Conservation (phyloP, 768 basidiomycete species). For the Wakefieldia striispora region DNA sequence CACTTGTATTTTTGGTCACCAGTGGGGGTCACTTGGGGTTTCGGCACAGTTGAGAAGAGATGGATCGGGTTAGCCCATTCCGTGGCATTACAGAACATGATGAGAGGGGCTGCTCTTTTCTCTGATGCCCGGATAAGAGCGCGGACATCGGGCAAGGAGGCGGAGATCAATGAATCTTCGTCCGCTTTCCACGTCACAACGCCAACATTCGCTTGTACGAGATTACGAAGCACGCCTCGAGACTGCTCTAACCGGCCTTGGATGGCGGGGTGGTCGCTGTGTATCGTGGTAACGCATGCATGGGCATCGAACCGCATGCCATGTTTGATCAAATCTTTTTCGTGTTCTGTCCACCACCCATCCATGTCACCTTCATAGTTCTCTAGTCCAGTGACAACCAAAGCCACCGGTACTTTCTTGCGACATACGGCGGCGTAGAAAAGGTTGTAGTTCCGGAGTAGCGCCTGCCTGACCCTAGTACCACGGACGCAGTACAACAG, state of each 20-base stretch:
- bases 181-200: conserved; percentile 23
- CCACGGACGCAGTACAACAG: conserved; percentile 37
- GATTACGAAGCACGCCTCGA: conserved; percentile 18
- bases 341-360: conserved; percentile 39
- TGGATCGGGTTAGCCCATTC: not conserved
- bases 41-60: conserved; percentile 2
- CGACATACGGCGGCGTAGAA: conserved; percentile 31
- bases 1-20: conserved; percentile 14
- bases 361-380: conserved; percentile 35
- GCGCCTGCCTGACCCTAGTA: conserved; percentile 26
- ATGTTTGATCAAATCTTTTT: conserved; percentile 28
- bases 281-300: conserved; percentile 41
- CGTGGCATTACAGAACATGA: conserved; percentile 17
- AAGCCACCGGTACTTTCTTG: conserved; percentile 30
- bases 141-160: conserved; percentile 21
- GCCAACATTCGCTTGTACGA: conserved; percentile 12
- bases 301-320: conserved; percentile 38
- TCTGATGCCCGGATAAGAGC: conserved; percentile 12
- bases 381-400: conserved; percentile 38
- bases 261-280: conserved; percentile 24
- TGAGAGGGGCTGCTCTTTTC: conserved; percentile 10
- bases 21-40: not conserved
- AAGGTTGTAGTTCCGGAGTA: conserved; percentile 29
- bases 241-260: conserved; percentile 19
- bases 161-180: conserved; percentile 14